Percentiles rank a stretch among this genome's conserved stretches.
These are phyloP conservation scores for Pseudogymnoascus sp. DNA, from an alignment of 2,329 filamentous ascomycete genomes.

Conservation along the genomic window DNA sequence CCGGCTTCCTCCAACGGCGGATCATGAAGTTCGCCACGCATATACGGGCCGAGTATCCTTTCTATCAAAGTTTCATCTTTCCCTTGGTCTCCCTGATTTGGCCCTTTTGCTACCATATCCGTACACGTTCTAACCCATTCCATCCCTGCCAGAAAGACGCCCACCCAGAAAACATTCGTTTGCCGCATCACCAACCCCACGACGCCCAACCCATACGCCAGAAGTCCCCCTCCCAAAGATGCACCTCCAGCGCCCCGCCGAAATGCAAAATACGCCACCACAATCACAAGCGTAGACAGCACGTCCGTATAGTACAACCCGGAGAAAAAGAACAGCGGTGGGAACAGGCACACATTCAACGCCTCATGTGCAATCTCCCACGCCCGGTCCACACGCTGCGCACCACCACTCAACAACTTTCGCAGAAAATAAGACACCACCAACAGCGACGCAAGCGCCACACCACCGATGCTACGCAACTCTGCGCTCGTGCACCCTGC, in stretches of 20 bases:
- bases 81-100: slow-evolving; percentile 8
- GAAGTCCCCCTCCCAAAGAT: slow-evolving; percentile 13
- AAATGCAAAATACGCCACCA: slow-evolving; percentile 58
- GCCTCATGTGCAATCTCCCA: slow-evolving; percentile 45
- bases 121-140: slow-evolving; percentile 47
- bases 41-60: slow-evolving; percentile 22
- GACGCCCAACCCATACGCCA: slow-evolving; percentile 48
- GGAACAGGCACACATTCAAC: slow-evolving; percentile 77
- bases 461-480: neutral
- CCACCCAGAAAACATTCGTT: slow-evolving; percentile 95
- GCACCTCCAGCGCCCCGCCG: slow-evolving; percentile 13
- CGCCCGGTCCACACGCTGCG: no score
- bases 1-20: slow-evolving; percentile 38
- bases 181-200: slow-evolving; percentile 71
- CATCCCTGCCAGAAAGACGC: slow-evolving; percentile 62
- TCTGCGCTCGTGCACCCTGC: neutral
- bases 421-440: neutral
- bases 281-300: slow-evolving; percentile 66
- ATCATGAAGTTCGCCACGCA: slow-evolving; percentile 48
- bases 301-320: slow-evolving; percentile 93
- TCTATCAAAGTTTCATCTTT: slow-evolving; percentile 6
- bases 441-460: neutral
- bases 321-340: slow-evolving; percentile 91
- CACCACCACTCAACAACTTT: neutral
- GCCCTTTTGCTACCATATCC: slow-evolving; percentile 13